Base-by-base conservation (phyloP, 805 yeast species). In the Saccharomycopsis synnaedendra region DNA sequence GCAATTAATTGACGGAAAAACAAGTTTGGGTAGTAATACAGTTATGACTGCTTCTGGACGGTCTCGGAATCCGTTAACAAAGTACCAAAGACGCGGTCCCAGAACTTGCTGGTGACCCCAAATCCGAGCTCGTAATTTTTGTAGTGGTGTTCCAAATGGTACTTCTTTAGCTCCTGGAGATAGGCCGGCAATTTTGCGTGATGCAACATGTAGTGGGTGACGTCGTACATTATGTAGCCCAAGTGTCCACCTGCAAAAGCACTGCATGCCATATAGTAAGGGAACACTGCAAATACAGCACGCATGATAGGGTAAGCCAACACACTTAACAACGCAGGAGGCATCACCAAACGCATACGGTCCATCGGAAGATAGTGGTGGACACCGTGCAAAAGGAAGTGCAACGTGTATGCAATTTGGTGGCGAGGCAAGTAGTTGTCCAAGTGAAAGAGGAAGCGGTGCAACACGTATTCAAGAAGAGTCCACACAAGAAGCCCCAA, bases 321-420 rank as follows among this genome's bases (percentile, higher is more conserved):
- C 3, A 75, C 65, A 10, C 82, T 54, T 54, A 90, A 82, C 60
- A 93, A 68, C 0, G 97, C 72, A 44, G 99, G 99, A 3, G 99
- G 99, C 85, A 93, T 83, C 36, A 93, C 99, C 58, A 93, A 75
- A 62, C 99, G 79, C 63, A 78, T 71, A 51, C 76, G 77, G 68
- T 93, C 99, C 98, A 94, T 93, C 54, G 99, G 99, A 56, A 93
- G 73, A 64, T 85, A 93, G 65, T 93, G 99, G 64, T 93, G 99
- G 45, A 89, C 83, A 49, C 99, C 99, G 59, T 93, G 99, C 55
- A 90, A 70, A 50, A 88, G 64, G 71, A 93, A 93, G 65, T 93
- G 99, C 40, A 88, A 50, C 1, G 95, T 77, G 58, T 84, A 80
- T 5, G 85, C 84, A 27, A 75, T 43, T 44, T 78, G 81, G 64